Evolutionary conservation across 768 basidiomycete genomes (phyloP), one percentile per base, ranked within the genome.

Genomic region (Hygrocybe punicea): DNA sequence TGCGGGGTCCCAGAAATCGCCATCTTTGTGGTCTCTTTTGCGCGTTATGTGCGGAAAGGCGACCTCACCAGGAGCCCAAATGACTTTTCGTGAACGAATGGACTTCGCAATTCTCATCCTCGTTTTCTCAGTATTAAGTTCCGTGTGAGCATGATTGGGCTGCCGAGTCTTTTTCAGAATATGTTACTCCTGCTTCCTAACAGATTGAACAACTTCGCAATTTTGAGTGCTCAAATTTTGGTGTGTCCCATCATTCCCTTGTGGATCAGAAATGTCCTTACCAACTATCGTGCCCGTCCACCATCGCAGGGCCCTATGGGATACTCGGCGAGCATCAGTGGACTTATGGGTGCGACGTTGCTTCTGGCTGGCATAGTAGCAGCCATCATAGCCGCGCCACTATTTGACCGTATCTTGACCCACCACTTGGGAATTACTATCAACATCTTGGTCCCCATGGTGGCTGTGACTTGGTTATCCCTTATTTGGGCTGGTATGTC

Each of bases 401-500:
- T 92, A 3, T 87, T 91, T 64, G 91, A 93, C 65, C 84, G 91
- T 17, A 82, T 91, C 17, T 82, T 93, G 59, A 92, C 88, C 10
- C 80, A 85, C 60, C 83, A 83, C 58, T 77, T 91, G 37, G 88
- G 83, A 0, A 59, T 82, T 10, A 81, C 84, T 3, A 62, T 78
- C 53, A 89, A 87, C 54, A 56, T 82, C 1, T 64, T 89, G 9
- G 78, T 84, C 13, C 90, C 90, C 2, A 65, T 85, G 42, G 73
- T 88, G 4, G 85, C 78, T 14, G 76, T 63, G 1, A 76, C 77
- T 21, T 93, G 90, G 89, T 67, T 93, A 10, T 81, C 83, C 4
- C 71, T 93, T n/a, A 85, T 93, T 33, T 93, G 90, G 91, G 89
- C 86, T 48, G 82, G 89, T 89, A 66, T 23, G 81, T 13, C 50